Base-by-base conservation (phyloP, 768 basidiomycete genomes). In the Naematelia aurantialba region DNA sequence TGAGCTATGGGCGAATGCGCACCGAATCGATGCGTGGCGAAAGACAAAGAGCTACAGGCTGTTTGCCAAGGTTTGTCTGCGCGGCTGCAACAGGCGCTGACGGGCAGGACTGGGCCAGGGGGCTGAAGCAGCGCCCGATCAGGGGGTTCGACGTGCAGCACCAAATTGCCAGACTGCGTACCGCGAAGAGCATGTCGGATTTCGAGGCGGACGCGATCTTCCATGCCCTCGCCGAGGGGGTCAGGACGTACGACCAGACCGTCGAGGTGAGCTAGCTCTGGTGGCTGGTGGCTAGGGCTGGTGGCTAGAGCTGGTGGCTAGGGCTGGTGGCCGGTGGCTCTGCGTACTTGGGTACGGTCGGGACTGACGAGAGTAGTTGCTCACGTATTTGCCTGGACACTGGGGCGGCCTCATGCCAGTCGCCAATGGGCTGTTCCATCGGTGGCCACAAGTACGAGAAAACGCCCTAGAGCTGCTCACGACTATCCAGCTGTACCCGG, bases 21-120 rank as follows among this genome's bases (percentile, higher is more conserved):
- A 85, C 67, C 83, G 94, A 31, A 91, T 98, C 39, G 96, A 98
- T 70, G 93, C 87, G 5, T 99, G 94, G 94, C 81, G 89, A 62
- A 83, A 83, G 71, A 94, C 89, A 3, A 85, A 84, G 62, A 85
- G 84, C 55, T 96, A 97, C 76, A 82, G 83, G 55, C 83, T 88
- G 61, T 87, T 81, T 67, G 82, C 85, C 56, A 78, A 79, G 76
- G 93, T 93, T 64, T 61, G 83, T 79, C 2, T 5, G 27, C 17
- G 34, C 34, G 8, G 17, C 17, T 39, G 34, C 8, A 39, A 39
- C 17, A 39, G 17, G 8, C 34, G 17, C 8, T 17, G 34, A 39
- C 34, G 34, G 17, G 34, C 17, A 94, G 90, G 89, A 92, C 70
- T 85, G 88, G 74, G 78, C 81, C 54, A 84, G 83, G 52, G 62